Evolutionary conservation across 805 yeast species (phyloP).

Genomic region (Pichia phayaonensis): DNA sequence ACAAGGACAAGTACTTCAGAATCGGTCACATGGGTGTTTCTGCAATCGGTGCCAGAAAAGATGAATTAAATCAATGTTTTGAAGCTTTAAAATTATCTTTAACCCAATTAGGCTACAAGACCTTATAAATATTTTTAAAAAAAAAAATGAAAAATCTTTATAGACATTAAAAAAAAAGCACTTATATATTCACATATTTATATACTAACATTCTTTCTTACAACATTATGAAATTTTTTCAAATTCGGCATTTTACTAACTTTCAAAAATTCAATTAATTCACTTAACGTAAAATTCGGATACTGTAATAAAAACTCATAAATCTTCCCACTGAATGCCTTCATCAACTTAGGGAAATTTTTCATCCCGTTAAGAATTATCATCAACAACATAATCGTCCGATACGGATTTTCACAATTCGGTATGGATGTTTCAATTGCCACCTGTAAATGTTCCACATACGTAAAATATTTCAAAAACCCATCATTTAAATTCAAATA

Average conservation of each 20-base stretch:
- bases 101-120: constrained; percentile 29
- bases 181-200: no score
- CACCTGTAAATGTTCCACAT: constrained; percentile 7
- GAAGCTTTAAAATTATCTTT: constrained; percentile 39
- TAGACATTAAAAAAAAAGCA: no score
- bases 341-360: neutral
- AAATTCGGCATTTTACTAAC: constrained; percentile 4
- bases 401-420: constrained; percentile 8
- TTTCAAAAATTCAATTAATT: constrained; percentile 6
- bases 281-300: constrained; percentile 10
- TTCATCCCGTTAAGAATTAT: constrained; percentile 6
- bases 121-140: neutral
- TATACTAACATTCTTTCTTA: no score
- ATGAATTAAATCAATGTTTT: constrained; percentile 46
- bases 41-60: constrained; percentile 46
- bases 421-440: constrained; percentile 6
- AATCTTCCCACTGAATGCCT: neutral
- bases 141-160: neutral
- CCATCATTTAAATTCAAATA: constrained; percentile 1
- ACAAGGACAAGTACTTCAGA: constrained; percentile 78
- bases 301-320: constrained; percentile 6
- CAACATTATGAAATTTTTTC: neutral
- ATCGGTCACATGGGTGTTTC: constrained; percentile 95
- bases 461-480: constrained; percentile 11
- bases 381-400: constrained; percentile 4